These are phyloP conservation scores for Phytopythium boreale DNA, from an alignment of 352 stramenopile species.

Conservation along the genomic window DNA sequence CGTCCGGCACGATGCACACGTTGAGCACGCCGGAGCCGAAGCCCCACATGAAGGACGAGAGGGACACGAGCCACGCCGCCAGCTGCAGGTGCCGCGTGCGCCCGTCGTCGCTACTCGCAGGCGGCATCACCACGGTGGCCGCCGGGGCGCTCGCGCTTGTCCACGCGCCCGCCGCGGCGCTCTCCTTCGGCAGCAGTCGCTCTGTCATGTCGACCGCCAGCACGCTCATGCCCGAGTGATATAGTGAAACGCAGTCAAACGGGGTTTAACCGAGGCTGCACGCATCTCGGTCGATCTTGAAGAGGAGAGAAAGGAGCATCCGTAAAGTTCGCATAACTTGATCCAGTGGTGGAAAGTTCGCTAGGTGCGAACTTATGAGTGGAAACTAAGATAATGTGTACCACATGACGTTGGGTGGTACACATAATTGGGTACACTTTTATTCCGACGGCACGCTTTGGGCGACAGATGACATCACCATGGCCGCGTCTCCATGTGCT, in stretches of 20 bases:
- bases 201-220: constrained; percentile 37
- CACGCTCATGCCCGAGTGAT: not conserved
- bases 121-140: not conserved
- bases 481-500: not conserved
- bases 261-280: not conserved
- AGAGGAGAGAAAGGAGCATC: not conserved
- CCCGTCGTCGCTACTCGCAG: not conserved
- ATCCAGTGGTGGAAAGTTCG: not conserved
- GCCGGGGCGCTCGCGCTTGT: not conserved
- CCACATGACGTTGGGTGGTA: not conserved
- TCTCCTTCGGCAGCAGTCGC: constrained; percentile 26
- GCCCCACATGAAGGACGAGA: constrained; percentile 82
- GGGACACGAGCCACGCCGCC: constrained; percentile 53
- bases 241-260: not conserved
- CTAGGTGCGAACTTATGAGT: not conserved
- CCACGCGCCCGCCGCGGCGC: constrained; percentile 9
- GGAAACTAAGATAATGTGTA: not conserved
- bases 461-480: not conserved
- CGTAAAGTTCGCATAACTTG: not conserved
- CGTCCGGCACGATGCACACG: constrained; percentile 74
- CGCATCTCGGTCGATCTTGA: not conserved
- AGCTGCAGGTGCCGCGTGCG: constrained; percentile 37
- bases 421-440: not conserved
- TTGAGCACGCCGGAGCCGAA: constrained; percentile 71
- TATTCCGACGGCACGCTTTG: not conserved